Base-by-base conservation (phyloP, 2,329 filamentous ascomycete species). In the Alternaria incomplexa region DNA sequence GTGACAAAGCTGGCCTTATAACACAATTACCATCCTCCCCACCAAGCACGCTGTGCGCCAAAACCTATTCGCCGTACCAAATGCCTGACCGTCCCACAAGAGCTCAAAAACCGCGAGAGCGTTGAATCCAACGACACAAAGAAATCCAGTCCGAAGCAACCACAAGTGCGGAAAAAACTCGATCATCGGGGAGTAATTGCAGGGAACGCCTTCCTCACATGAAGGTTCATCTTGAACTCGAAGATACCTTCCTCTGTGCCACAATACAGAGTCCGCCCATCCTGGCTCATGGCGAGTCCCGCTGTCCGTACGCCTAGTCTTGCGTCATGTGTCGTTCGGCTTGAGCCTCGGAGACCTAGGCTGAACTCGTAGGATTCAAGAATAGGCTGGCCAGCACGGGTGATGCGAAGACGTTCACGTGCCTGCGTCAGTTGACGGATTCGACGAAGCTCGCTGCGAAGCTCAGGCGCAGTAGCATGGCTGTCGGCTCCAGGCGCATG, bases 211-310 rank as follows among this genome's bases (percentile, higher is more conserved):
- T 88, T 91, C 63, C 91, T 84, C 60, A 82, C 84, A 52, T 86
- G 83, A 17, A 89, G 71, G 74, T 93, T 89, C 67, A 94, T 85
- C 32, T 85, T 86, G 70, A 92, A 88, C 79, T 93, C 90, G 72
- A 92, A 92, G 57, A 94, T 90, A 59, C 91, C 91, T 68, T 92
- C 89, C 74, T 92, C 89, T 32, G 81, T 83, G 6, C 81, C 82
- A 36, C 80, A 83, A 72, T 83, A 85, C 36, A 85, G 70, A 57
- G 71, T 83, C 20, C 81, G 70, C 9, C 83, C 83, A 70, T 85
- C 83, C 25, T 79, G 73, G 72, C 82, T 84, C 75, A 85, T 82
- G 6, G 83, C 83, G 56, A 85, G 66, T 6, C 83, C 83, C 6
- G 83, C 83, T 20, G 83, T 85, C 36, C 82, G 71, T 22, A 83